Evolutionary conservation across 1,284 basidiomycete genomes (phyloP), one percentile per base, ranked within the genome.

Genomic region (Papiliotrema fonsecae): DNA sequence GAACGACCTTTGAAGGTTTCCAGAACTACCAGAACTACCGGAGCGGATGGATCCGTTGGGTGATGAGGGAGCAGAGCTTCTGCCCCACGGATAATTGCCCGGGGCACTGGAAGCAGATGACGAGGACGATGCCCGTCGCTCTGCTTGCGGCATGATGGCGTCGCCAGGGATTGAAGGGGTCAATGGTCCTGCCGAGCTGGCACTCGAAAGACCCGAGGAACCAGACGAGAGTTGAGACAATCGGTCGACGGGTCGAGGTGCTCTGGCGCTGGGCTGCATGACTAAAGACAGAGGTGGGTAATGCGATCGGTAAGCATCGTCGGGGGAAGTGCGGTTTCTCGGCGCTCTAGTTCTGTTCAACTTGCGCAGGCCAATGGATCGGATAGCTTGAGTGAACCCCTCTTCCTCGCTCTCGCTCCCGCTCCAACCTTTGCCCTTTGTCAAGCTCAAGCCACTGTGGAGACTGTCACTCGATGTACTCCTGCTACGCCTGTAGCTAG

Each of bases 351-450:
- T n/a, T n/a, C n/a, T n/a, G n/a, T n/a, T n/a, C 21, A 30, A 32
- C 32, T 38, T 35, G 4, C 27, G 16, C 21, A 27, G 27, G 9
- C 25, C 14, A 24, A 49, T 49, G 27, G 18, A 13, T 16, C 31
- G 30, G 31, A 49, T 36, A 6, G 39, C 41, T 19, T 42, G n/a
- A 34, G 14, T 26, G 22, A 49, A 49, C 10, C 38, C 47, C 27
- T 49, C 47, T 37, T 49, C 47, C 34, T 49, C 47, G 28, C 47
- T 49, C 41, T 49, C 47, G 26, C 40, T 42, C 11, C 47, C 47
- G 26, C 40, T 42, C 47, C 47, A 49, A 10, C 47, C 47, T n/a
- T 21, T 10, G 2, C 37, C 37, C 3, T 22, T 7, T 10, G 43
- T 45, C 10, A 45, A 25, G 31, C 31, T 25, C 13, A 35, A 13